Evolutionary conservation across 176 grass and related monocot species (phyloP).

Genomic region (Miscanthus lutarioriparius): DNA sequence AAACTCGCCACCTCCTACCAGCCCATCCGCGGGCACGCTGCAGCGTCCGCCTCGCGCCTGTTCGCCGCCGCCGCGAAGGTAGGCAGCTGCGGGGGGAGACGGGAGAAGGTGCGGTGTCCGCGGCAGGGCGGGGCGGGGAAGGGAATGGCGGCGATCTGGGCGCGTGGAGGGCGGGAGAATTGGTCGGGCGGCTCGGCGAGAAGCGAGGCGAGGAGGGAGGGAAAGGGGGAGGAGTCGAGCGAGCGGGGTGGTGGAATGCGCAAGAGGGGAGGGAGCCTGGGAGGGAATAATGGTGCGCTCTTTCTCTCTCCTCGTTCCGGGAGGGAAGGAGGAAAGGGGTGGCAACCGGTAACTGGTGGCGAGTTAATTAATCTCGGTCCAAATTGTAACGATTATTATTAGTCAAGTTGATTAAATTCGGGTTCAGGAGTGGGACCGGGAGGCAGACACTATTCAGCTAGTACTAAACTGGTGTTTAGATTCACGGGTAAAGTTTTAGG

Average conservation of each 20-base stretch:
- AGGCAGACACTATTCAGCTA: no score
- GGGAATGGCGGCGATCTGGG: constrained; percentile 54
- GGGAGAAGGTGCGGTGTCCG: not conserved
- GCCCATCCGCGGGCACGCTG: constrained; percentile 38
- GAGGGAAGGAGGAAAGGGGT: not conserved
- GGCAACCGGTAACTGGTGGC: not conserved
- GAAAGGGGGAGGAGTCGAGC: not conserved
- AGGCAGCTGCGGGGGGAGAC: not conserved
- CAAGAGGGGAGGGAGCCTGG: not conserved
- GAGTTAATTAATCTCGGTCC: not conserved
- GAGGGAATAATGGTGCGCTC: constrained; percentile 32
- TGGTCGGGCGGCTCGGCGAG: constrained; percentile 50
- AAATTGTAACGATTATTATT: not conserved
- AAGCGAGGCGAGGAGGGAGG: constrained; percentile 27
- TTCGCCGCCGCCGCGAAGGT: constrained; percentile 17
- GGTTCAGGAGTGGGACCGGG: no score
- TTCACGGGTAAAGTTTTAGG: no score
- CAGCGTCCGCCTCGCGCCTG: no score
- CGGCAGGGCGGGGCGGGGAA: not conserved
- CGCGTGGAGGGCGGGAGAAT: constrained; percentile 13
- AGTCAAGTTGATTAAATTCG: not conserved
- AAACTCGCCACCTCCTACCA: constrained; percentile 3
- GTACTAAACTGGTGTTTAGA: no score
- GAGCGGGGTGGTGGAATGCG: constrained; percentile 15
- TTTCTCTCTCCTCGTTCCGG: not conserved